Conservation (phyloP, 331 rosid species). For the Pyrus hybrid region DNA sequence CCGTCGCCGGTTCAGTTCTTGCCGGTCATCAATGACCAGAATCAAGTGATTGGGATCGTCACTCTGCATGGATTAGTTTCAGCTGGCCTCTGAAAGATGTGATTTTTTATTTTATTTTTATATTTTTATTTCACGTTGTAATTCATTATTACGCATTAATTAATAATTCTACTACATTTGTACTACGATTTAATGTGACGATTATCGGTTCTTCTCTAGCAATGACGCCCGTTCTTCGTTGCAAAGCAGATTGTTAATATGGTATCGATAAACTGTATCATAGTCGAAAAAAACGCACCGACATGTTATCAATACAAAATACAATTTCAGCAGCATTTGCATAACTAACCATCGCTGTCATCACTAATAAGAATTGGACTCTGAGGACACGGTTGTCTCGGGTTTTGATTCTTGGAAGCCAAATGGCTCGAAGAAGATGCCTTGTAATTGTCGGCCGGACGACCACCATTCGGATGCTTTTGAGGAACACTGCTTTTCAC, state of each 20-base stretch:
- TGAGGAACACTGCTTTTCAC: not conserved
- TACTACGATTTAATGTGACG: too few relatives aligned
- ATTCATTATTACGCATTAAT: not conserved
- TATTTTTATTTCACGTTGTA: too few relatives aligned
- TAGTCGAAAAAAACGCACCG: not conserved
- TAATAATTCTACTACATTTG: not conserved
- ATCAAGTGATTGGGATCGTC: conserved; percentile 73
- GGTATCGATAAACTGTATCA: not conserved
- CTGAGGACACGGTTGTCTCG: not conserved
- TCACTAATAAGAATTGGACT: not conserved
- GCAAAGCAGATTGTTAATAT: not conserved
- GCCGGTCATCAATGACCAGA: conserved; percentile 65
- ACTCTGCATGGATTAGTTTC: conserved; percentile 94
- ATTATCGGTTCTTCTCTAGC: not conserved
- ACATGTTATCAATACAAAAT: not conserved
- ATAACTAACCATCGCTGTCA: not conserved
- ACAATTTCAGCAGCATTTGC: not conserved
- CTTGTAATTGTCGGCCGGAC: too few relatives aligned
- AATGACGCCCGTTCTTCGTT: not conserved
- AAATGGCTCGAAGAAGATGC: too few relatives aligned
- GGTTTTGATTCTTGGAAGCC: not conserved
- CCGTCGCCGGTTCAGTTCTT: conserved; percentile 95
- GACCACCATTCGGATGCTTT: not conserved
- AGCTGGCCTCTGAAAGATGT: conserved; percentile 54
- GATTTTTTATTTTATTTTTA: too few relatives aligned